Percentiles rank a stretch among this genome's conserved stretches.
phyloP scores from a whole-genome alignment of 2,329 filamentous ascomycete genomes.

The Trichoderma sp. region DNA sequence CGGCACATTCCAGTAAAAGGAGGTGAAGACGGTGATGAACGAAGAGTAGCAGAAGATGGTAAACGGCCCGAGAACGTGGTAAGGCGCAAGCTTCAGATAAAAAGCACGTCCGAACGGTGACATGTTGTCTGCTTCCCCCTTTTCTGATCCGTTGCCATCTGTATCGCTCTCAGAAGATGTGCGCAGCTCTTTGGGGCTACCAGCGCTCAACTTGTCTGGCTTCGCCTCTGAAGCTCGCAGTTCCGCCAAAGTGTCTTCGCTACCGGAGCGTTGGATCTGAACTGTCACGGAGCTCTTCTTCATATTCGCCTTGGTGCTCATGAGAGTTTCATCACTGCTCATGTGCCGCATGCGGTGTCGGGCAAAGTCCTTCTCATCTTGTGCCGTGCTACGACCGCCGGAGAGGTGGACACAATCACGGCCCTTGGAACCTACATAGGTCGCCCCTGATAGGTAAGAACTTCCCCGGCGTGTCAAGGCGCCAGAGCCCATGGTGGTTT shows the following conservation, averaged over 20 bases:
- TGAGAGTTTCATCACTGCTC: conserved; percentile 36
- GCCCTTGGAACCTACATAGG: conserved; percentile 56
- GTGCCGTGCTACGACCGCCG: conserved; percentile 28
- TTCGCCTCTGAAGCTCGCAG: conserved; percentile 21
- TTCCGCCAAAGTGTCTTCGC: conserved; percentile 29
- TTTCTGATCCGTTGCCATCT: conserved; percentile 20
- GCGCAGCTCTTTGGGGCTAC: conserved; percentile 14
- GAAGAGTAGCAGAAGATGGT: conserved; percentile 55
- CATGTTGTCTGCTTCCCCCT: conserved; percentile 28
- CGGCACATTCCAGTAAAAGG: conserved; percentile 55
- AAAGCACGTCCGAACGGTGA: conserved; percentile 60
- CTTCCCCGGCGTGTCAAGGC: conserved; percentile 52
- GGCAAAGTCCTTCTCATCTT: conserved; percentile 22
- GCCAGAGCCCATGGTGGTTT: conserved; percentile 57
- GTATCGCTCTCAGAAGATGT: conserved; percentile 32
- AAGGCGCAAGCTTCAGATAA: conserved; percentile 53
- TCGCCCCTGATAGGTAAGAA: conserved; percentile 48
- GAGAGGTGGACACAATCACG: conserved; percentile 52
- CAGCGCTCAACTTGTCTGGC: conserved; percentile 2
- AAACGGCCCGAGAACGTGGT: conserved; percentile 52
- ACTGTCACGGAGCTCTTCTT: neutral
- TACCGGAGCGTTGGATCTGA: conserved; percentile 14
- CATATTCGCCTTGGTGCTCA: neutral
- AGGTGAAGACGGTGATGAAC: conserved; percentile 49
- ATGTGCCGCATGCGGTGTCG: conserved; percentile 32